Base-by-base conservation (phyloP, 805 yeast species). In the Metschnikowia matae region DNA sequence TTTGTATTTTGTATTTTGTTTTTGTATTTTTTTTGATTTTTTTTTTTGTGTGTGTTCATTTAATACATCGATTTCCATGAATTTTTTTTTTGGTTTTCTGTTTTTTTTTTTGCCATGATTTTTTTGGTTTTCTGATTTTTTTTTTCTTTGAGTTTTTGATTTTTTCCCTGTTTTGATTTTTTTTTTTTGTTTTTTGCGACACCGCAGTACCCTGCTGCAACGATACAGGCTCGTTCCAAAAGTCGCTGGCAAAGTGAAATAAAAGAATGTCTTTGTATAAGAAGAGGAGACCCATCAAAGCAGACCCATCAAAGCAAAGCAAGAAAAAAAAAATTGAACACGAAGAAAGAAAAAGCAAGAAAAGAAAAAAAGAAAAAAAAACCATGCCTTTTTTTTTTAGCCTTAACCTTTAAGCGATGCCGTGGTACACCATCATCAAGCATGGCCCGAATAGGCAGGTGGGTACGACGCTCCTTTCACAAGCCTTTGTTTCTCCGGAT, bases 141-240 rank as follows among this genome's bases (percentile, higher is more conserved):
- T 2, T 20, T 2, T 20, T 1, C 17, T 36, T n/a, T n/a, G n/a
- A n/a, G n/a, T 18, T 3, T 3, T 3, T 18, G 20, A n/a, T n/a
- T 18, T 18, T 18, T 18, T 18, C 20, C 20, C 20, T 18, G 20
- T 36, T 36, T 36, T 36, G 7, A 17, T 1, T 1, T 21, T 38
- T 38, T 38, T 38, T 38, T 38, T 20, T 10, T 2, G 1, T 8
- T 26, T 26, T 26, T 26, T 34, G 41, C 41, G 34, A 5, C 33
- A 40, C 18, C 37, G 36, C 44, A 31, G 44, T 18, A 14, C 44
- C 35, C 33, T 33, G 31, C 36, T 42, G 45, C 45, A 42, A 42
- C 45, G 45, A 33, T 42, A 42, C 45, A 42, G 45, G 45, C 38
- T 20, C 45, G 45, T 33, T 33, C 26, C 23, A n/a, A n/a, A n/a